Conservation (phyloP, 768 basidiomycete genomes). For the Coprinopsis sp. region DNA sequence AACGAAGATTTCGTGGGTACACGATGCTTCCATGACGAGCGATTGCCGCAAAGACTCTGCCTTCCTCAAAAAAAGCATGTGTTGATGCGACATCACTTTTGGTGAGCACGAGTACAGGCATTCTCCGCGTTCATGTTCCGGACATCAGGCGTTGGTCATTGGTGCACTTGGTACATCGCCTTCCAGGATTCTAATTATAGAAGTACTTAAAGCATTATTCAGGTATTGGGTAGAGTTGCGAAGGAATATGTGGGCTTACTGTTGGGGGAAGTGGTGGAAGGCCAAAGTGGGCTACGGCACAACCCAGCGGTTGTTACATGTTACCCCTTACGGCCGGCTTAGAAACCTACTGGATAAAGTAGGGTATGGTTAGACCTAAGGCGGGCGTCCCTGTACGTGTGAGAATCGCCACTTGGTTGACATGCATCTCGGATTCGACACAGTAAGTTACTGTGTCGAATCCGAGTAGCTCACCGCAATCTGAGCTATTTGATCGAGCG, state of each 20-base stretch:
- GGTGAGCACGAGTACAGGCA: too few species aligned
- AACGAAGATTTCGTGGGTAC: too few species aligned
- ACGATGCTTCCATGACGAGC: too few species aligned
- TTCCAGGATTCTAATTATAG: too few species aligned
- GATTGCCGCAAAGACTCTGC: too few species aligned
- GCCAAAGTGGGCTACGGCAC: not conserved
- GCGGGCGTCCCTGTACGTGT: not conserved
- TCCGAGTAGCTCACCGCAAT: not conserved
- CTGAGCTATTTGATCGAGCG: not conserved
- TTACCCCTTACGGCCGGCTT: not conserved
- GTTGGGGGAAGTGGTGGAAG: not conserved
- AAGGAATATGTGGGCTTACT: not conserved
- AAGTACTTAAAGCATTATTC: too few species aligned
- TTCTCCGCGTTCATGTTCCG: too few species aligned
- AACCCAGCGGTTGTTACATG: not conserved
- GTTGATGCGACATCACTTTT: too few species aligned
- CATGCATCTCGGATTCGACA: not conserved
- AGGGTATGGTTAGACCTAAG: not conserved
- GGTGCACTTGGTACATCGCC: too few species aligned
- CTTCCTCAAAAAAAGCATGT: too few species aligned
- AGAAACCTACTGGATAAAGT: not conserved
- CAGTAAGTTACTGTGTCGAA: too few species aligned
- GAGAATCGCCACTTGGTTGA: not conserved
- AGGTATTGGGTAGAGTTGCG: constrained; percentile 2
- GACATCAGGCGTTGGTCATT: too few species aligned